A percentile compares a stretch with the other conserved stretches of the same genome.
Evolutionary conservation across 345 rosid species (phyloP).

Genomic region (Reutealis trisperma): DNA sequence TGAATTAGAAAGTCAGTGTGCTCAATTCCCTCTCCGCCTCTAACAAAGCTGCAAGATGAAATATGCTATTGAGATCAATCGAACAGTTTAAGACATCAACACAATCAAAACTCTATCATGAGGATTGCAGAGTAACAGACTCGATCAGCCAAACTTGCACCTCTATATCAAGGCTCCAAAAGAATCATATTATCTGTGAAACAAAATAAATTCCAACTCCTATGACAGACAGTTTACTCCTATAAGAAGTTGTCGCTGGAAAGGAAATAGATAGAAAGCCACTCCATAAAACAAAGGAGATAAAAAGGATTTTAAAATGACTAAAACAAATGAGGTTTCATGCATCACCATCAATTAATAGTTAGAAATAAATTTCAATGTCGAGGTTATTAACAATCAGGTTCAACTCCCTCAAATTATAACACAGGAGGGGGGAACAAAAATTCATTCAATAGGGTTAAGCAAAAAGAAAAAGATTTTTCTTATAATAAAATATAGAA

Average conservation of each 20-base stretch:
- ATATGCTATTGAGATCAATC: not conserved
- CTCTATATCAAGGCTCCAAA: not conserved
- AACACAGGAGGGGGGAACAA: not conserved
- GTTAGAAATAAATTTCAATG: not conserved
- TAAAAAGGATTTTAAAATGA: not conserved
- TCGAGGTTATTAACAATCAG: not conserved
- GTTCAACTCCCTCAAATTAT: not conserved
- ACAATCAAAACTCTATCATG: not conserved
- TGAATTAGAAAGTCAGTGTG: not conserved
- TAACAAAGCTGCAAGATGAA: conserved; percentile 14
- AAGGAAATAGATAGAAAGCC: not conserved
- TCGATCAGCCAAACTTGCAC: not conserved
- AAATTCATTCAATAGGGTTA: not conserved
- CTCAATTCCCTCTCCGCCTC: conserved; percentile 23
- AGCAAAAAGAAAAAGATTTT: not conserved
- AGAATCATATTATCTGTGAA: not conserved
- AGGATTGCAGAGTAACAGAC: not conserved
- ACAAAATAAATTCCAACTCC: not conserved
- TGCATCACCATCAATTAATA: not conserved
- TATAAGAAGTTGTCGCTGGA: not conserved
- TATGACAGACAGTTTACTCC: not conserved
- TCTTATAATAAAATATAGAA: not conserved
- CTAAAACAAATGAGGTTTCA: not conserved
- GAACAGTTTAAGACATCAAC: not conserved
- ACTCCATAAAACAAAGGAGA: not conserved